phyloP scores from a whole-genome alignment of 1,284 basidiomycete genomes.

The Stereum hirsutum region DNA sequence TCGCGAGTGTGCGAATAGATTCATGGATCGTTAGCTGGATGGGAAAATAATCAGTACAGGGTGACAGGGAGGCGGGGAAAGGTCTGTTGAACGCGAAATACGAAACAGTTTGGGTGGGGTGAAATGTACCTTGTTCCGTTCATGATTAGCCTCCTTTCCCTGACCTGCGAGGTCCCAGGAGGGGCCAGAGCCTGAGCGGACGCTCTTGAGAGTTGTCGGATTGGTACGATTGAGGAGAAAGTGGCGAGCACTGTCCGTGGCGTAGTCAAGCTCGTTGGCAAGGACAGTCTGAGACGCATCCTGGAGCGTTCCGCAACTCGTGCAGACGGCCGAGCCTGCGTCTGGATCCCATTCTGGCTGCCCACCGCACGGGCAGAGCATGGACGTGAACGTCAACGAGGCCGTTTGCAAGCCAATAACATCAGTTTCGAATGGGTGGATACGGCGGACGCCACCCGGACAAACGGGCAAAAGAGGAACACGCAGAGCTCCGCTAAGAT shows the following conservation, averaged over 20 bases:
- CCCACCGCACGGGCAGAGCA: conserved; percentile 44
- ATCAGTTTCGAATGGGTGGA: too few relatives aligned
- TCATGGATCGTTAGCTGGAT: conserved; percentile 49
- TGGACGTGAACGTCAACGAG: conserved; percentile 17
- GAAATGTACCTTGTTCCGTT: conserved; percentile 44
- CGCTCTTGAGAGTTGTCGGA: conserved; percentile 32
- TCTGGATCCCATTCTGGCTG: conserved; percentile 43
- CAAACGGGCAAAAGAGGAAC: not conserved
- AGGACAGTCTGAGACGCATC: conserved; percentile 52
- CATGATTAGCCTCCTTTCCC: conserved; percentile 49
- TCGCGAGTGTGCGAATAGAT: conserved; percentile 50
- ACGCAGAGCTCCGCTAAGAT: not conserved
- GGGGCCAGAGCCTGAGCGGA: conserved; percentile 29
- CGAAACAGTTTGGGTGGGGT: too few relatives aligned
- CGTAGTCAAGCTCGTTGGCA: conserved; percentile 30
- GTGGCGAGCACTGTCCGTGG: conserved; percentile 19
- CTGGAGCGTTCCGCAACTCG: conserved; percentile 52
- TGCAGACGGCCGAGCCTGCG: conserved; percentile 53
- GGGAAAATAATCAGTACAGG: conserved; percentile 11
- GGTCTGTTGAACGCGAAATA: too few relatives aligned
- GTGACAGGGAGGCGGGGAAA: conserved; percentile 4
- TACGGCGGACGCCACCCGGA: not conserved
- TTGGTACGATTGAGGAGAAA: conserved; percentile 15
- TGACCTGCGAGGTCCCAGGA: conserved; percentile 56
- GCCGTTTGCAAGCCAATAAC: too few relatives aligned